These are phyloP conservation scores for Helotiales sp. DNA, from an alignment of 2,329 filamentous ascomycete species.

Conservation along the genomic window DNA sequence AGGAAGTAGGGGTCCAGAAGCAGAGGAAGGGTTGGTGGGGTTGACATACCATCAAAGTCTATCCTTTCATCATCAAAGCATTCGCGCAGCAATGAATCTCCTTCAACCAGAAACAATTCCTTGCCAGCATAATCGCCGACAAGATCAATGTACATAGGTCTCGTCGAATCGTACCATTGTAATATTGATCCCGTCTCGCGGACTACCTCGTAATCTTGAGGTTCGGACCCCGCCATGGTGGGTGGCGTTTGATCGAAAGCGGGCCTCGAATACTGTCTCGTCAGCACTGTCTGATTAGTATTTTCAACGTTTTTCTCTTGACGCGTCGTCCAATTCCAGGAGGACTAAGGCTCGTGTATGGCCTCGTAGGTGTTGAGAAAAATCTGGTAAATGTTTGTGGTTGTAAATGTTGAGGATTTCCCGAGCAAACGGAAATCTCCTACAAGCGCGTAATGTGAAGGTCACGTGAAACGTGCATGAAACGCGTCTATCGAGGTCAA, in stretches of 20 bases:
- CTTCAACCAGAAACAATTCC: conserved; percentile 72
- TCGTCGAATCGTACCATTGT: conserved; percentile 42
- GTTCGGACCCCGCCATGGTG: conserved; percentile 15
- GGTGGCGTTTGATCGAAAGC: not conserved
- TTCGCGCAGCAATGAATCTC: conserved; percentile 68
- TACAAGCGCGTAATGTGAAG: not conserved
- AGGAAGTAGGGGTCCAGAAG: not conserved
- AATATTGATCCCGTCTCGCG: conserved; percentile 12
- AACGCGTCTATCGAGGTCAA: not conserved
- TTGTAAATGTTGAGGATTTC: conserved; percentile 13
- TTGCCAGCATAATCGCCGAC: conserved; percentile 75
- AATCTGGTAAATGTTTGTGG: conserved; percentile 21
- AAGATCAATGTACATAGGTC: conserved; percentile 57
- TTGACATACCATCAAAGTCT: conserved; percentile 55
- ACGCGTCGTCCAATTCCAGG: not conserved
- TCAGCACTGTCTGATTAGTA: conserved; percentile 7
- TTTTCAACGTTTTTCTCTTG: conserved; percentile 3
- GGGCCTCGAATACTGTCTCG: not conserved
- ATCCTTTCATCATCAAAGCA: conserved; percentile 62
- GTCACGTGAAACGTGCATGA: not conserved
- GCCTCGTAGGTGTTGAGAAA: conserved; percentile 7
- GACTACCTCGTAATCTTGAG: conserved; percentile 8
- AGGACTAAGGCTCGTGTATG: not conserved
- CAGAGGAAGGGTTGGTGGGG: not conserved
- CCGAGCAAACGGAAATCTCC: not conserved